Base-by-base conservation (phyloP, 1,139 yeast genomes). In the Geotrichum reessii region DNA sequence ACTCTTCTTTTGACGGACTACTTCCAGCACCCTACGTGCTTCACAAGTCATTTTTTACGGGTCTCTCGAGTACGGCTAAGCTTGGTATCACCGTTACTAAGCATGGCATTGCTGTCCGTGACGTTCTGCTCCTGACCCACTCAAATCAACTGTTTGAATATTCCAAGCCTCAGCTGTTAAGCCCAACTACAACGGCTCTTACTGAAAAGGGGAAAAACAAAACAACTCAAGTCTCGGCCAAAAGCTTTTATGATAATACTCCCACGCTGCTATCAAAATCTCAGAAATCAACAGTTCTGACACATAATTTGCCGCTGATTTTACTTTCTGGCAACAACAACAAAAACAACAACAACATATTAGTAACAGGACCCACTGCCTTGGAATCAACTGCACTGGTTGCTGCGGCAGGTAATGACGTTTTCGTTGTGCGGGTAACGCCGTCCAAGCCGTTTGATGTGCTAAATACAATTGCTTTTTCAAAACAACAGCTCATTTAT, bases 391-490 rank as follows among this genome's bases (percentile, higher is more conserved):
- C 98, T 0, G 77, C 86, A 1, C 77, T 87, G 44, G 80, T 91
- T 1, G 85, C 95, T 63, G 80, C 82, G 25, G 74, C 81, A 57
- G 90, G 89, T 44, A 59, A 65, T 2, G 96, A 89, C 69, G 73
- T 87, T 22, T 92, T 87, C 74, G 88, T 92, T 69, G 85, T 95
- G 0, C 77, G 84, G 57, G 78, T 87, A 24, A 82, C 87, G 57
- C 97, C 98, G 1, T 89, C 97, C 0, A 81, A 82, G 57, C 88
- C 91, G 55, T 92, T 89, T 73, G 99, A 93, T 72, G 77, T 84
- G 61, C 79, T 91, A 67, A 80, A 85, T 51, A 76, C 79, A 52
- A 78, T 78, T 50, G 55, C 49, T 7, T 93, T 93, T 69, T 91
- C 86, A 65, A 86, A 83, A 66, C 68, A 75, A 17, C 86, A 85